Conservation (phyloP, 2,329 filamentous ascomycete species). For the Xylariaceae sp. region DNA sequence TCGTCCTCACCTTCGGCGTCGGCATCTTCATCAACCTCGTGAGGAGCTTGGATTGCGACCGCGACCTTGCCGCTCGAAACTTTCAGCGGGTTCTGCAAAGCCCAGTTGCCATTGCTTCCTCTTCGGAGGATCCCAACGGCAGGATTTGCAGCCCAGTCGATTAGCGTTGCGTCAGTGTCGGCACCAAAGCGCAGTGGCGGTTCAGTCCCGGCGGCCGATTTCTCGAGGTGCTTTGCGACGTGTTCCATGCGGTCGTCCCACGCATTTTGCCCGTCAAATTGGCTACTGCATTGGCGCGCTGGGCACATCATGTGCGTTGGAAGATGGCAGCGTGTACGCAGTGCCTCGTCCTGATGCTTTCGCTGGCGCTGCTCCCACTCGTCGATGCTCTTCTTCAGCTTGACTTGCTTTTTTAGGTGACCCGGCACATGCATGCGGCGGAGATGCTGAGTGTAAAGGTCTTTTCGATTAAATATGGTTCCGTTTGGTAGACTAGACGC, state of each 20-base stretch:
- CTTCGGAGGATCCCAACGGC: conserved; percentile 28
- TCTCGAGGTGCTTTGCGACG: conserved; percentile 74
- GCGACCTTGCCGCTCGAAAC: conserved; percentile 7
- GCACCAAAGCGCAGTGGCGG: conserved; percentile 25
- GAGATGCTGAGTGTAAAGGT: conserved; percentile 85
- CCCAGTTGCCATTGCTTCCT: conserved; percentile 24
- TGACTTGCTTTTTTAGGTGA: conserved; percentile 36
- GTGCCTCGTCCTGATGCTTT: conserved; percentile 54
- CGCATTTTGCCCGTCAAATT: conserved; percentile 58
- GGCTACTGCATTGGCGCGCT: conserved; percentile 52
- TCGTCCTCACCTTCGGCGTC: conserved; percentile 31
- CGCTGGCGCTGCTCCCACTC: conserved; percentile 54
- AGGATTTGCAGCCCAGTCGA: conserved; percentile 29
- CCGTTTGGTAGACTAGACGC: conserved; percentile 46
- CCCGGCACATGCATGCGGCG: conserved; percentile 74
- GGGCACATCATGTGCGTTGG: conserved; percentile 61
- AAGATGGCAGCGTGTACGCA: conserved; percentile 55
- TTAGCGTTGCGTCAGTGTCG: conserved; percentile 25
- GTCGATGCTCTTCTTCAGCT: conserved; percentile 32
- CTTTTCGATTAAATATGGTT: conserved; percentile 80
- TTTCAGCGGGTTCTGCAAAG: conserved; percentile 29
- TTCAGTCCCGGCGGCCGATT: conserved; percentile 35
- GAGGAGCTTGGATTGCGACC: background rate
- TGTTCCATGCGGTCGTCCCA: conserved; percentile 90
- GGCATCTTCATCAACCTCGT: conserved; percentile 22